A percentile compares a stretch with the other conserved stretches of the same genome.
Evolutionary conservation across 768 basidiomycete genomes (phyloP).

Genomic region (Rhizopogon vesiculosus): DNA sequence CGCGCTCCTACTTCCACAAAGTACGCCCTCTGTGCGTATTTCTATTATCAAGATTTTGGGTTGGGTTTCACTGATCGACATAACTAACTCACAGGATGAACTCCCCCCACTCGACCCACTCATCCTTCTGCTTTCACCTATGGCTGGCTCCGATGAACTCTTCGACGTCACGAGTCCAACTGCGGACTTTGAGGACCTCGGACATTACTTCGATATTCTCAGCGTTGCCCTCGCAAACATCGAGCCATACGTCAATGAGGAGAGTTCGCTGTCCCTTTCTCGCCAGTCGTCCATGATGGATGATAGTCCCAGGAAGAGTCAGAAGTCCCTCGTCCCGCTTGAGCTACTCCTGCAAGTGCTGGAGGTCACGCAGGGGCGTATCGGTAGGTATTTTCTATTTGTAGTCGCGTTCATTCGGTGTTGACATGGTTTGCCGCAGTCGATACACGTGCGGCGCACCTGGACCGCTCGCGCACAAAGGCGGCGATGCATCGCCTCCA

Average conservation of each 20-base stretch:
- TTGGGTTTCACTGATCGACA: not conserved
- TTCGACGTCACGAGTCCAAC: slow-evolving; percentile 51
- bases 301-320: slow-evolving; percentile 22
- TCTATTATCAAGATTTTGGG: not conserved
- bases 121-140: slow-evolving; percentile 43
- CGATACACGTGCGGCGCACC: slow-evolving; percentile 68
- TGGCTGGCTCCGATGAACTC: slow-evolving; percentile 34
- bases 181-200: slow-evolving; percentile 60
- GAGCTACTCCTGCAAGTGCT: slow-evolving; percentile 44
- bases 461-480: slow-evolving; percentile 74
- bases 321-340: slow-evolving; percentile 37
- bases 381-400: slow-evolving; percentile 40
- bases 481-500: slow-evolving; percentile 60
- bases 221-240: slow-evolving; percentile 55
- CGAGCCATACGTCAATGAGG: slow-evolving; percentile 48
- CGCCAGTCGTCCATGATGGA: slow-evolving; percentile 7
- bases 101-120: slow-evolving; percentile 50
- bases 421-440: slow-evolving; percentile 30
- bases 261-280: slow-evolving; percentile 23
- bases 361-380: slow-evolving; percentile 52
- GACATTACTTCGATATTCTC: slow-evolving; percentile 52
- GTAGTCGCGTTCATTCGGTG: not conserved
- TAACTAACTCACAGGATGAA: slow-evolving; percentile 28
- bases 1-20: slow-evolving; percentile 15
- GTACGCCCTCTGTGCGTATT: slow-evolving; percentile 8